Evolutionary conservation across 2,329 filamentous ascomycete species (phyloP), one percentile per base, ranked within the genome.

Genomic region (Colletotrichum cordylinicola): DNA sequence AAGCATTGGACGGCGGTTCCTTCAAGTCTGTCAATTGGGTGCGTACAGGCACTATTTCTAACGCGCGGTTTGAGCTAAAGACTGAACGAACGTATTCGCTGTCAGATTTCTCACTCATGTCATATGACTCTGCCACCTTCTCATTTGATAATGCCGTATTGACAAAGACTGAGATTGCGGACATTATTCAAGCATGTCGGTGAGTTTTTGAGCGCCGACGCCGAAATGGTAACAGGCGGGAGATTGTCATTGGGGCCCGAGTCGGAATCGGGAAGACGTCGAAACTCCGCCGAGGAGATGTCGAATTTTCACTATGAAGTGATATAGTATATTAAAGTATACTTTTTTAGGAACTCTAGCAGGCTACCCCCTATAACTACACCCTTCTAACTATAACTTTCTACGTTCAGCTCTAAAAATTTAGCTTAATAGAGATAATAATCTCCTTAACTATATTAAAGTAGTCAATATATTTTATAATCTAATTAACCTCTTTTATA

Each of bases 1-100:
- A n/a, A n/a, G 39, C 39, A 43, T 43, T 48, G 0, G 18, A 48
- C 18, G 39, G 18, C 39, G 9, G 5, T 12, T n/a, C 18, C 9
- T 48, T 1, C 18, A 6, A 48, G 31, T 48, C 9, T 48, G 18
- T 18, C 39, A 12, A 4, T 48, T 48, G n/a, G 18, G 39, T 12
- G 0, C 5, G 18, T n/a, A 21, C 39, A 1, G 18, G 3, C 18
- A 48, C 39, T 21, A 48, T 48, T 48, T n/a, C 12, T 12, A 18
- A 12, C 39, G 0, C 3, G 10, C 18, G 18, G 18, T n/a, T n/a
- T 48, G 39, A 18, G 18, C 1, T 0, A 12, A n/a, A n/a, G 9
- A 48, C n/a, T 48, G 39, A n/a, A n/a, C n/a, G 39, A 12, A 48
- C 18, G 0, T 0, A 6, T 48, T n/a, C 3, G 39, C 39, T 48